These are phyloP conservation scores for Pleurotus tuber-regium DNA, from an alignment of 768 basidiomycete genomes.

Conservation along the genomic window DNA sequence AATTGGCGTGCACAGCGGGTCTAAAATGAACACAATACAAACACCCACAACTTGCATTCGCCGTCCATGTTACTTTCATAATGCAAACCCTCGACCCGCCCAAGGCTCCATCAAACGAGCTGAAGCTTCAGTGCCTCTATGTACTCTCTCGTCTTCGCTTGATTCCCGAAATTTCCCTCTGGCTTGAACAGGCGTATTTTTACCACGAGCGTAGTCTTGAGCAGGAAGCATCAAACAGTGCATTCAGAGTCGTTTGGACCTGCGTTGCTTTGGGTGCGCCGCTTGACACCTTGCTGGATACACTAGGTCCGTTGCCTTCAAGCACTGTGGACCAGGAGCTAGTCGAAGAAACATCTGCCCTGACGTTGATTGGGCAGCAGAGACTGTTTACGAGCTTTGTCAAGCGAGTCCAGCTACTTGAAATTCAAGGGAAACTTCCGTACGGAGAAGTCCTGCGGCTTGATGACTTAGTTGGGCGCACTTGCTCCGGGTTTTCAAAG, in stretches of 20 bases:
- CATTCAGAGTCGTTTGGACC: slow-evolving; percentile 27
- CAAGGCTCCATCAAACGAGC: slow-evolving; percentile 33
- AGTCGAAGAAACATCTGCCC: slow-evolving; percentile 27
- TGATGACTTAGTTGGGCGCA: slow-evolving; percentile 33
- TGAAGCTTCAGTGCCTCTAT: slow-evolving; percentile 33
- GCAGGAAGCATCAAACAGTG: slow-evolving; percentile 21
- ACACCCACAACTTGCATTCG: background rate
- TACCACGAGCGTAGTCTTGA: slow-evolving; percentile 23
- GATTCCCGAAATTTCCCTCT: slow-evolving; percentile 34
- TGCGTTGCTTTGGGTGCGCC: slow-evolving; percentile 36
- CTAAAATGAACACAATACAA: background rate
- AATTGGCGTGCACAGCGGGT: background rate
- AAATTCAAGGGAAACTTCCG: slow-evolving; percentile 28
- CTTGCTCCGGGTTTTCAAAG: slow-evolving; percentile 31
- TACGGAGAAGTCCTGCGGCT: slow-evolving; percentile 39
- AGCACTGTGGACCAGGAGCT: slow-evolving; percentile 24
- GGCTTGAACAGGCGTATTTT: slow-evolving; percentile 28
- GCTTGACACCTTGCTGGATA: slow-evolving; percentile 31
- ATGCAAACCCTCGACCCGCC: slow-evolving; percentile 24
- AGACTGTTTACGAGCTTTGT: slow-evolving; percentile 32
- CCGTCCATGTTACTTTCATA: background rate
- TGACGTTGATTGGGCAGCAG: slow-evolving; percentile 27
- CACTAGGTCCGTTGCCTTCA: slow-evolving; percentile 35
- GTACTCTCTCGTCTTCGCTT: slow-evolving; percentile 35
- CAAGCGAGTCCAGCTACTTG: slow-evolving; percentile 30